These are phyloP conservation scores for Vaccinium myrtillus DNA, from an alignment of 148 eudicot species.

Conservation along the genomic window DNA sequence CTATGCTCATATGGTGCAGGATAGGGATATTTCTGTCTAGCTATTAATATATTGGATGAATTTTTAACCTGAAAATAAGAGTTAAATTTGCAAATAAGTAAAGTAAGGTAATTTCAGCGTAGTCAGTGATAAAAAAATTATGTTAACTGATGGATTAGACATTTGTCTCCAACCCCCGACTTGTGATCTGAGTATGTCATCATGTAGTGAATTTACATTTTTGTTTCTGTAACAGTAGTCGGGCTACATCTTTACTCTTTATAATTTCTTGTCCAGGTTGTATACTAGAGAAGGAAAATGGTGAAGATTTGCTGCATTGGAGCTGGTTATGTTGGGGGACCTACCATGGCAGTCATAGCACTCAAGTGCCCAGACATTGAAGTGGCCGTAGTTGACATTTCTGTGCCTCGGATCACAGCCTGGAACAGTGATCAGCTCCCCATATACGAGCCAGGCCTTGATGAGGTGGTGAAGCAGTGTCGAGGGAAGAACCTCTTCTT, in stretches of 20 bases:
- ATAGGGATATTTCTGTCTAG: not conserved
- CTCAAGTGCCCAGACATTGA: conserved; percentile 65
- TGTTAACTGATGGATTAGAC: not conserved
- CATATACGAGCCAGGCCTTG: conserved; percentile 63
- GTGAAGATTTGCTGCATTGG: conserved; percentile 87
- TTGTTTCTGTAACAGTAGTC: not conserved
- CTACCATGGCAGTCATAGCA: conserved; percentile 84
- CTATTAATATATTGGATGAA: not conserved
- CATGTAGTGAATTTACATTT: not conserved
- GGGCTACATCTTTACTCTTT: not conserved
- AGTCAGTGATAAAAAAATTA: not conserved
- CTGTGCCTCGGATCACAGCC: conserved; percentile 62
- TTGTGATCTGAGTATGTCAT: not conserved
- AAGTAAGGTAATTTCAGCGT: not conserved
- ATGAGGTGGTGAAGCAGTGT: conserved; percentile 69
- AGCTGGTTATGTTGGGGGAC: conserved; percentile 88
- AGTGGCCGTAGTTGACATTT: conserved; percentile 73
- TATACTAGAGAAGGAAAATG: conserved; percentile 42
- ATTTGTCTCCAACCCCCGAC: not conserved
- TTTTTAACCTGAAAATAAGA: not conserved
- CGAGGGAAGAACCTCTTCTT: conserved; percentile 76
- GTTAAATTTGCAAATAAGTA: not conserved
- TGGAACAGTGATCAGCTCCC: conserved; percentile 66
- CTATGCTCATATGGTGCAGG: not conserved
- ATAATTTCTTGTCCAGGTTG: conserved; percentile 1